Base-by-base conservation (phyloP, 176 grass and related monocot genomes). In the Raddia guianensis region DNA sequence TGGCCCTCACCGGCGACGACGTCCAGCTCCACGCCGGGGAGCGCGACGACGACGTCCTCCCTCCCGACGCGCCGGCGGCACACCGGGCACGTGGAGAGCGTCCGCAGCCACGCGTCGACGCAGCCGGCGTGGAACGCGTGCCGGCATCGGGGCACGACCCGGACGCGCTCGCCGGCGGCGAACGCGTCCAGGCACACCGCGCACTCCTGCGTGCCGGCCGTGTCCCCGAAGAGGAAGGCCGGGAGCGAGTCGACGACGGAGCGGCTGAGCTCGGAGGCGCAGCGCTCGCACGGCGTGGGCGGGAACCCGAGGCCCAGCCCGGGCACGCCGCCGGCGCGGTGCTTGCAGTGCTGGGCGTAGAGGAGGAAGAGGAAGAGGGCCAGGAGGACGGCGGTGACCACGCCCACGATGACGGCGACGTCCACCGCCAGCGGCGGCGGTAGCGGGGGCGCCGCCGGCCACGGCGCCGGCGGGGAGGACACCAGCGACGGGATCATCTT, bases 111-210 rank as follows among this genome's bases (percentile, higher is more conserved):
- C 55, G 21, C 55, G 66, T 89, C 90, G 63, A 92, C 50, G 70
- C 90, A 92, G 10, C 52, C 83, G 19, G 72, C 67, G 79, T 92
- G 90, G 83, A 86, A 89, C 69, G 47, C 63, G 70, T 92, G 90
- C 6, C 16, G 49, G 83, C 86, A 92, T 48, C 20, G 19, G 3
- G 90, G 83, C 56, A 92, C 64, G 32, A 89, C 86, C 16, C 90
- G 83, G 68, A 89, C 56, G 42, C 79, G 62, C 83, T 86, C 90
- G n/a, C 51, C 86, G 4, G 78, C 68, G 74, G 69, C 49, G 79
- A 88, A 86, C 65, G 70, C 4, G 47, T 45, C 82, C 5, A 83
- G 74, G 79, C 90, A 92, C 49, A 88, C 86, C 5, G 86, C 82
- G 85, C 86, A 91, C 66, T 86, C 82, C 68, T 61, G 59, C 59